Evolutionary conservation across 2,329 filamentous ascomycete species (phyloP).

Genomic region (Penicillium sp.): DNA sequence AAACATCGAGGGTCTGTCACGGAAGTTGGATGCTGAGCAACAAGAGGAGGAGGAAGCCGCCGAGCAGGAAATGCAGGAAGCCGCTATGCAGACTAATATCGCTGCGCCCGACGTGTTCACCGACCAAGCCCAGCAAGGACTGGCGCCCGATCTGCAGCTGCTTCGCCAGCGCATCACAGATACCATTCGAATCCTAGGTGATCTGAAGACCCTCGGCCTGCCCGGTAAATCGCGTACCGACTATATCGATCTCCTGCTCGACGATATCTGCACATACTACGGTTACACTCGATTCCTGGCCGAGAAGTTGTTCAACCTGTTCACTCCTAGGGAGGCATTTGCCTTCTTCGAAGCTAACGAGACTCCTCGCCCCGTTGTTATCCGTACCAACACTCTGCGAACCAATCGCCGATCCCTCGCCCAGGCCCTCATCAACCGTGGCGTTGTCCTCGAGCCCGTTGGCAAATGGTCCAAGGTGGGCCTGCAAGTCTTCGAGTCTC

Average conservation of each 20-base stretch:
- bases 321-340: slow-evolving; percentile 89
- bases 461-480: slow-evolving; percentile 99
- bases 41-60: slow-evolving; percentile 79
- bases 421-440: slow-evolving; percentile 90
- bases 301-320: slow-evolving; percentile 90
- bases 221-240: slow-evolving; percentile 79
- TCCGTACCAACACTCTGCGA: slow-evolving; percentile 92
- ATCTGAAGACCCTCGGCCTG: slow-evolving; percentile 79
- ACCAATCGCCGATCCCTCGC: slow-evolving; percentile 76
- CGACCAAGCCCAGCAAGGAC: slow-evolving; percentile 58
- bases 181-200: slow-evolving; percentile 84
- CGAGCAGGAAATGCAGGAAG: slow-evolving; percentile 80
- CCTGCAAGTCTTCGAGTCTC: slow-evolving; percentile 90
- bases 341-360: slow-evolving; percentile 99
- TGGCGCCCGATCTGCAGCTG: slow-evolving; percentile 87
- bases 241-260: slow-evolving; percentile 80
- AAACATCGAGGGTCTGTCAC: slow-evolving; percentile 89
- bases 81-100: slow-evolving; percentile 90
- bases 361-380: slow-evolving; percentile 85
- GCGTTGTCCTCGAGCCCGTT: slow-evolving; percentile 92
- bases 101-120: slow-evolving; percentile 65
- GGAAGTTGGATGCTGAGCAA: slow-evolving; percentile 74
- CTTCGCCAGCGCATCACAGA: slow-evolving; percentile 88
- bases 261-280: slow-evolving; percentile 95
- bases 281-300: slow-evolving; percentile 94